phyloP scores from a whole-genome alignment of 2,329 filamentous ascomycete species.

The Verticillium longisporum region DNA sequence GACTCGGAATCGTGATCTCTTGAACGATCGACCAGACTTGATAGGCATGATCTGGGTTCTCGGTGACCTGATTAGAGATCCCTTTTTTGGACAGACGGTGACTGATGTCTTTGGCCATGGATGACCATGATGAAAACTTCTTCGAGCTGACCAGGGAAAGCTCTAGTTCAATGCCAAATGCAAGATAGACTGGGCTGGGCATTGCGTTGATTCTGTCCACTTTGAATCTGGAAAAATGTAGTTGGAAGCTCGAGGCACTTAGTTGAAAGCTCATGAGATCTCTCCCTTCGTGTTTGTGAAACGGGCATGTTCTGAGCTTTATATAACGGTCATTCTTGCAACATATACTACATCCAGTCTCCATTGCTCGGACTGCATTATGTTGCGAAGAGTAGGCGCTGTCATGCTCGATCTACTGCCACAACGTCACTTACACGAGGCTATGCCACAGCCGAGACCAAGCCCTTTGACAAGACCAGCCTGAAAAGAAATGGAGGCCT shows the following conservation, averaged over 20 bases:
- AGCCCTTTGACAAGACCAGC: background rate
- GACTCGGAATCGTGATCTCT: slow-evolving; percentile 27
- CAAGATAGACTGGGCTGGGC: background rate
- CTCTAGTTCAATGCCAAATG: slow-evolving; percentile 31
- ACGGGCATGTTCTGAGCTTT: too few species aligned
- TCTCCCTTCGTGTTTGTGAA: too few species aligned
- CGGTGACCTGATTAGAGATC: slow-evolving; percentile 25
- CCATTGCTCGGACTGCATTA: too few species aligned
- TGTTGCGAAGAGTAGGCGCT: too few species aligned
- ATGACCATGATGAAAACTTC: slow-evolving; percentile 23
- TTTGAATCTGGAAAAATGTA: too few species aligned
- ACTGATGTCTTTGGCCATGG: slow-evolving; percentile 26
- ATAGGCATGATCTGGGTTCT: slow-evolving; percentile 23
- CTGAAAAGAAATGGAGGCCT: background rate
- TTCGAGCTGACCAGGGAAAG: slow-evolving; percentile 24
- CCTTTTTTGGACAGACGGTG: slow-evolving; percentile 21
- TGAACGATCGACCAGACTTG: slow-evolving; percentile 28
- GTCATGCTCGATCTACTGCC: too few species aligned
- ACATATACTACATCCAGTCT: too few species aligned
- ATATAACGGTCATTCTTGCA: too few species aligned
- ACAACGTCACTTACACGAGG: too few species aligned
- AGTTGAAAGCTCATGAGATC: too few species aligned
- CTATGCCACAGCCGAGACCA: too few species aligned
- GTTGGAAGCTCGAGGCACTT: too few species aligned
- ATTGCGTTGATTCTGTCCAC: background rate